Conservation (phyloP, 1,284 basidiomycete genomes). For the Chondrostereum purpureum region DNA sequence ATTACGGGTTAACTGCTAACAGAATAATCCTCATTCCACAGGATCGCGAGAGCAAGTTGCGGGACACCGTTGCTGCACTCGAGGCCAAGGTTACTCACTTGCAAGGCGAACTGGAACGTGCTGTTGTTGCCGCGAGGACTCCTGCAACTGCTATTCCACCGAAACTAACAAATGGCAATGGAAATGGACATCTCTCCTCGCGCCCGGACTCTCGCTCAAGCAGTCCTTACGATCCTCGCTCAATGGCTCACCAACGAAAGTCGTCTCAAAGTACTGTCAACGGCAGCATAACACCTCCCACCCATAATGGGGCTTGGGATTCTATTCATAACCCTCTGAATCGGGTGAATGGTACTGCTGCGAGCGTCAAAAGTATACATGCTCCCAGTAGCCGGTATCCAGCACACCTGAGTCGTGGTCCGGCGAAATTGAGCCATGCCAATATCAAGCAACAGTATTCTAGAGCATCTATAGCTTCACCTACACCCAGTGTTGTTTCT, state of each 20-base stretch:
- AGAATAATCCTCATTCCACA: slow-evolving; percentile 24
- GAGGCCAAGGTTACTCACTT: slow-evolving; percentile 57
- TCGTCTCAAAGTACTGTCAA: slow-evolving; percentile 21
- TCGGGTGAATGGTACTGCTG: slow-evolving; percentile 16
- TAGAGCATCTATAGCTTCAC: slow-evolving; percentile 44
- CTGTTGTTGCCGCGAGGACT: slow-evolving; percentile 26
- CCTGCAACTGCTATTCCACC: slow-evolving; percentile 24
- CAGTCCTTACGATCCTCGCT: slow-evolving; percentile 40
- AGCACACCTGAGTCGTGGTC: slow-evolving; percentile 26
- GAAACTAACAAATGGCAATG: slow-evolving; percentile 27
- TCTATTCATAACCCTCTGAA: slow-evolving; percentile 65
- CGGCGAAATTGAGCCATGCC: slow-evolving; percentile 33
- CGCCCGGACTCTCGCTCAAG: slow-evolving; percentile 69
- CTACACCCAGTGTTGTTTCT: slow-evolving; percentile 69
- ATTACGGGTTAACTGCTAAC: too few relatives aligned
- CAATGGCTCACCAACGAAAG: slow-evolving; percentile 25
- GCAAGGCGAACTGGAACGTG: slow-evolving; percentile 52
- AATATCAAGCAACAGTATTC: slow-evolving; percentile 20
- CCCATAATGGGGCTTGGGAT: slow-evolving; percentile 41
- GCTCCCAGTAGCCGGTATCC: slow-evolving; percentile 29
- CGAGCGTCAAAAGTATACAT: slow-evolving; percentile 3
- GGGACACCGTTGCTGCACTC: slow-evolving; percentile 56
- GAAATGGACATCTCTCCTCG: slow-evolving; percentile 30
- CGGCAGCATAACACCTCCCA: slow-evolving; percentile 41
- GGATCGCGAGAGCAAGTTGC: slow-evolving; percentile 65